Base-by-base conservation (phyloP, 805 yeast genomes). In the Jamesozyma hellenica region DNA sequence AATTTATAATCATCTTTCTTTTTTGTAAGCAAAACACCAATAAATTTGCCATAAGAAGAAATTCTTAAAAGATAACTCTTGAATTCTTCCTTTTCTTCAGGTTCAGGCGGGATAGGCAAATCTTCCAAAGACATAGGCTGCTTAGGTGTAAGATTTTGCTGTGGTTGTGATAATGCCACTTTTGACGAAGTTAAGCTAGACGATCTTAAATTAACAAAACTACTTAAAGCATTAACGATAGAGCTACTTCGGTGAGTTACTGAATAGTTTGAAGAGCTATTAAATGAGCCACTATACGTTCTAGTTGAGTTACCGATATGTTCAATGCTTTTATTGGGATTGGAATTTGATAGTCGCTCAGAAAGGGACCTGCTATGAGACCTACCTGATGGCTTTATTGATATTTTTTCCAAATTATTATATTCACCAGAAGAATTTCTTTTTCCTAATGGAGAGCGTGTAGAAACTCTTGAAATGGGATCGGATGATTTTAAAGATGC, bases 211-310 rank as follows among this genome's bases (percentile, higher is more conserved):
- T 60, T 53, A 1, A 65, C 64, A 43, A 65, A 52, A 43, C 56
- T 63, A 30, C 64, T 64, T 15, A 66, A 41, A 0, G 68, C 59
- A 40, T 56, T 64, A 1, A 61, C 69, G 10, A 66, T 43, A 0
- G 68, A 63, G 7, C 61, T 56, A 38, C 64, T 64, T 47, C 67
- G 28, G n/a, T 42, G 35, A 4, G 45, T 17, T 11, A 31, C 15
- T 7, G 34, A 31, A 18, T 31, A 11, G 12, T 12, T 31, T 3
- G 34, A 31, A 4, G 11, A 7, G 11, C 17, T 31, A 11, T 31
- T 31, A 8, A 4, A 13, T 3, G 34, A 31, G 7, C 19, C 14
- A 14, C 17, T 17, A 6, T 26, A 29, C 18, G 21, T 17, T 17
- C 28, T 32, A 27, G 11, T 16, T 13, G 28, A 29, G n/a, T 13